phyloP scores from a whole-genome alignment of 2,329 filamentous ascomycete genomes.

The Colletotrichum limetticola region DNA sequence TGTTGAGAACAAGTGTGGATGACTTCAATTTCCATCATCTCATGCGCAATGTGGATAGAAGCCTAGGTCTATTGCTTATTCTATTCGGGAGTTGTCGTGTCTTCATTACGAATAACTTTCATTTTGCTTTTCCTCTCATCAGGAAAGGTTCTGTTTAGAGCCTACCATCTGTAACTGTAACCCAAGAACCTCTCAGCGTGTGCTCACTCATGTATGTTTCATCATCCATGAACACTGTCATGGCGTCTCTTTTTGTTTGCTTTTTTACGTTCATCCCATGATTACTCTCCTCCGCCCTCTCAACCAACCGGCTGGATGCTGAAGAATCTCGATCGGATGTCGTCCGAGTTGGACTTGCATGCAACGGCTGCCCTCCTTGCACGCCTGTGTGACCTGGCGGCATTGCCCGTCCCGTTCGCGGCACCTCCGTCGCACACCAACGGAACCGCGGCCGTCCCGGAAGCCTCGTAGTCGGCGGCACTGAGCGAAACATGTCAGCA shows the following conservation, averaged over 20 bases:
- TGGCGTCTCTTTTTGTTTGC: not conserved
- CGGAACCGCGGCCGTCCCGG: slow-evolving; percentile 40
- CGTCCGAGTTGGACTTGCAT: slow-evolving; percentile 43
- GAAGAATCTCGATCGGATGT: slow-evolving; percentile 42
- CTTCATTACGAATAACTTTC: not conserved
- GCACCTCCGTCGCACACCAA: slow-evolving; percentile 24
- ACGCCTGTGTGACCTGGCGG: not conserved
- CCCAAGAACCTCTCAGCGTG: not conserved
- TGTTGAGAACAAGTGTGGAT: not conserved
- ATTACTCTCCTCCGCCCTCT: not conserved
- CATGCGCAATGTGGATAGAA: not conserved
- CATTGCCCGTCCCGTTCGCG: slow-evolving; percentile 9
- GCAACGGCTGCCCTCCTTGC: slow-evolving; percentile 12
- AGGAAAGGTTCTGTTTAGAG: not conserved
- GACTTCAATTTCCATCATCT: slow-evolving; percentile 4
- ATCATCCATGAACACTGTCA: not conserved
- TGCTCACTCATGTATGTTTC: slow-evolving; percentile 10
- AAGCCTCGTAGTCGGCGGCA: slow-evolving; percentile 43
- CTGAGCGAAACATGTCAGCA: slow-evolving; percentile 34
- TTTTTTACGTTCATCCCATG: slow-evolving; percentile 19
- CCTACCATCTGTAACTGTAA: not conserved
- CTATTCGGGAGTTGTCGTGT: not conserved
- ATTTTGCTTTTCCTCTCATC: not conserved
- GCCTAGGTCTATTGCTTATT: not conserved
- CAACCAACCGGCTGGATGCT: slow-evolving; percentile 42